These are phyloP conservation scores for Dictyostelium firmibasis DNA, from an alignment of 78 protist genomes.

Conservation along the genomic window DNA sequence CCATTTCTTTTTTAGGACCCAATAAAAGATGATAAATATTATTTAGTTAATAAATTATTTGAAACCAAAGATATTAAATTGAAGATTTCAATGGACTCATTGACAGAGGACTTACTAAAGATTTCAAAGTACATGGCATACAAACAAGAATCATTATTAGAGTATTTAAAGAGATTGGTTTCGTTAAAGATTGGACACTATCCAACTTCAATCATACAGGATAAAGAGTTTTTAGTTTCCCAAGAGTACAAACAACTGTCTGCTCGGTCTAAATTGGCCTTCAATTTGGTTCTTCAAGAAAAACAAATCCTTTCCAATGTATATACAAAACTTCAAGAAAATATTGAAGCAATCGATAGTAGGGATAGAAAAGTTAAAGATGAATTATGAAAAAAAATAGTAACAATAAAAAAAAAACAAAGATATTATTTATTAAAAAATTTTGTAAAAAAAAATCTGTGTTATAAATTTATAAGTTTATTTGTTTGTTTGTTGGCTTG, in stretches of 20 bases:
- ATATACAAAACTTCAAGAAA: background rate
- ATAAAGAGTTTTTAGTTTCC: background rate
- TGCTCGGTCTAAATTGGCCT: constrained; percentile 21
- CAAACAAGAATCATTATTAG: constrained; percentile 8
- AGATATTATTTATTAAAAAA: too few relatives aligned
- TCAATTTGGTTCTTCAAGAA: constrained; percentile 9
- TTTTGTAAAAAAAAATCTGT: background rate
- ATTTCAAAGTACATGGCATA: constrained; percentile 45
- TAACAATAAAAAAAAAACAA: background rate
- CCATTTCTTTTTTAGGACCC: constrained; percentile 17
- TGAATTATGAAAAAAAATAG: background rate
- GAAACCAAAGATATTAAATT: constrained; percentile 3
- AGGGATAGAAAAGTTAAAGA: background rate
- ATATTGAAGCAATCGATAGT: constrained; percentile 4
- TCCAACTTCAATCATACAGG: constrained; percentile 29
- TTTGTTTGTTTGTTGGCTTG: background rate
- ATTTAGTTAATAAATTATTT: constrained; percentile 4
- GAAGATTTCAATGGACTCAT: constrained; percentile 39
- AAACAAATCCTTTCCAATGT: constrained; percentile 12
- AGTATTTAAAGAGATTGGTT: constrained; percentile 3
- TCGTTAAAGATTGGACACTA: constrained; percentile 7
- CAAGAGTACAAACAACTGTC: background rate
- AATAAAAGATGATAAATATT: constrained; percentile 20
- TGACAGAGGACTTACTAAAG: constrained; percentile 64
- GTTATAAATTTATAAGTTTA: background rate